Conservation (phyloP, 495 filamentous ascomycete genomes). For the Viridothelium virens region DNA sequence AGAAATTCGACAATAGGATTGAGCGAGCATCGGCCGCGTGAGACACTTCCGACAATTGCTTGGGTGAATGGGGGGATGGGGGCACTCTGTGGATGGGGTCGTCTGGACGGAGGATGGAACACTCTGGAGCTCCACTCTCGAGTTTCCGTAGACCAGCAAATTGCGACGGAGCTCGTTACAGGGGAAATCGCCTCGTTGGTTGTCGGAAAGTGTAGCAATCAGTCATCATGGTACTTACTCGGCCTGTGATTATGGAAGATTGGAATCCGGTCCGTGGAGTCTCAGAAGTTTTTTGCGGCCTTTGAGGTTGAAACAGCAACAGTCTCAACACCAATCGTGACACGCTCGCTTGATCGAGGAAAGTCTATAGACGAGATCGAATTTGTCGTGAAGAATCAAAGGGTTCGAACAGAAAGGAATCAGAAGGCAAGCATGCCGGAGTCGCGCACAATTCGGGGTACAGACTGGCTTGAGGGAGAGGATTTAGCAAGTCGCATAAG, state of each 20-base stretch:
- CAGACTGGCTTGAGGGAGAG: neutral
- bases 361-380: neutral
- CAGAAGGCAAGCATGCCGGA: neutral
- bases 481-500: neutral
- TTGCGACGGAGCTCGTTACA: conserved; percentile 10
- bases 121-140: neutral
- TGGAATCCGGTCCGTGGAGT: neutral
- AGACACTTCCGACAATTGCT: too few species aligned
- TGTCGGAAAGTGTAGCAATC: neutral
- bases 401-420: neutral
- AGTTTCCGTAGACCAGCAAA: conserved; percentile 5
- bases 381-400: neutral
- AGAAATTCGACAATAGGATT: neutral
- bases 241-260: neutral
- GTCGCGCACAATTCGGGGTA: neutral
- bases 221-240: conserved; percentile 1
- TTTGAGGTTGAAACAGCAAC: neutral
- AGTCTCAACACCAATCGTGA: conserved; percentile 8
- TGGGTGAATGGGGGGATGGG: too few species aligned
- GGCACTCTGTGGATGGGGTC: too few species aligned
- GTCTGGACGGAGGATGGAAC: neutral
- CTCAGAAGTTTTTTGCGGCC: neutral
- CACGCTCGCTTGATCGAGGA: conserved; percentile 1
- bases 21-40: too few species aligned
- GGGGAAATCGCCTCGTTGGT: neutral